Base-by-base conservation (phyloP, 768 basidiomycete genomes). In the Neoboletus brunneissimus region DNA sequence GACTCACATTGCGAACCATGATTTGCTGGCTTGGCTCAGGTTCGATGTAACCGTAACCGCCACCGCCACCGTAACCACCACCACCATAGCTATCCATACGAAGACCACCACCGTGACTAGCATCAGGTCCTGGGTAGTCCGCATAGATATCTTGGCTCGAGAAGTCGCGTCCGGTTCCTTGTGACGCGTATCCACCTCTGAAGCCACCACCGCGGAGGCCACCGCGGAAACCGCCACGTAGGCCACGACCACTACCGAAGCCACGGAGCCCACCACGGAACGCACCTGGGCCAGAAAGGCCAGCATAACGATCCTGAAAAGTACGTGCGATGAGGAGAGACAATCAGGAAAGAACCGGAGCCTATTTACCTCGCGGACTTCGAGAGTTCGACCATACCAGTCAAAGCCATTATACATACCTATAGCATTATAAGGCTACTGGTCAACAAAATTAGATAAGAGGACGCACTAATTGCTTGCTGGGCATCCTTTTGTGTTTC, bases 341-440 rank as follows among this genome's bases (percentile, higher is more conserved):
- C 45, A 56, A 42, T 42, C 4, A 2, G 0, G 23, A 57, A 51
- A 27, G 8, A 2, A n/a, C 5, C 3, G 22, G 15, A 40, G 18
- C 11, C 11, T 4, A 66, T 79, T 59, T 70, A 91, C 93, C 83
- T 97, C 93, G 62, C 95, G 89, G 35, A 98, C 96, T 77, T 99
- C 96, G 13, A 99, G 85, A 9, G 87, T 85, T 47, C 91, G 89
- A 9, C 95, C 95, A 70, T 95, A 95, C 94, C 96, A 98, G 59
- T 97, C 94, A 64, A 91, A 97, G 29, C 95, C 95, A 56, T 97
- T 89, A 71, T 95, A 98, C 92, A 96, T 97, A 65, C 76, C 95
- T 97, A 61, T 25, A 37, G 11, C 9, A 22, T 37, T 41, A 41
- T 58, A 20, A 64, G 53, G 35, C 13, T n/a, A 40, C 31, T n/a